A percentile compares a stretch with the other conserved stretches of the same genome.
These are phyloP conservation scores for Aegilops speltoides DNA, from an alignment of 176 grass and related monocot genomes.

Conservation along the genomic window DNA sequence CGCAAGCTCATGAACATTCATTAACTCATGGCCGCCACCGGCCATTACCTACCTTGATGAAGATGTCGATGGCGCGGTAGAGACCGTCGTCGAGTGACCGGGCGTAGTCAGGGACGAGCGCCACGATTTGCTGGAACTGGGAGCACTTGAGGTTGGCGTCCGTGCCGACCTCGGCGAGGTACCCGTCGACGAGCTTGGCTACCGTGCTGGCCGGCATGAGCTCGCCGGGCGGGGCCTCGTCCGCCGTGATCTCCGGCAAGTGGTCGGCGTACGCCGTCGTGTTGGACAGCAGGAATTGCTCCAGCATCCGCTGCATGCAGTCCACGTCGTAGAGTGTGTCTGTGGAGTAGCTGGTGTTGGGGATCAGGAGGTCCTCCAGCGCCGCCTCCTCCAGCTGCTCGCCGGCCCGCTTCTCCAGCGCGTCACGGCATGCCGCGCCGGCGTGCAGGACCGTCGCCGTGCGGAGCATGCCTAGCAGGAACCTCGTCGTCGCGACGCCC, in stretches of 20 bases:
- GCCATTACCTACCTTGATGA: conserved; percentile 61
- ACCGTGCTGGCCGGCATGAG: conserved; percentile 59
- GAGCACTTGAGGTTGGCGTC: conserved; percentile 62
- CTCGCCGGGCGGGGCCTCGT: conserved; percentile 46
- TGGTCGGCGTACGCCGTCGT: conserved; percentile 21
- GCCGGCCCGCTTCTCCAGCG: conserved; percentile 56
- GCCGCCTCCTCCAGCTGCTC: conserved; percentile 66
- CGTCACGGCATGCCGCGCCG: conserved; percentile 54
- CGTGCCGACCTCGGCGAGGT: conserved; percentile 75
- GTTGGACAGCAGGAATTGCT: conserved; percentile 55
- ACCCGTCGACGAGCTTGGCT: conserved; percentile 71
- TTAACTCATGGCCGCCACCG: neutral
- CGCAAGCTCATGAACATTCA: neutral
- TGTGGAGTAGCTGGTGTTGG: conserved; percentile 45
- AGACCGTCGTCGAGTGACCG: conserved; percentile 68
- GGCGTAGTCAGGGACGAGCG: conserved; percentile 66
- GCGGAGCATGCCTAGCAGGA: conserved; percentile 62
- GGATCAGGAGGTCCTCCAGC: conserved; percentile 73
- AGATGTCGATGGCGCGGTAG: conserved; percentile 89
- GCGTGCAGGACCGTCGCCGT: conserved; percentile 66
- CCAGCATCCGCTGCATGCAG: conserved; percentile 75
- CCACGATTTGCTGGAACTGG: conserved; percentile 72
- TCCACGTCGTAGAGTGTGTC: conserved; percentile 89
- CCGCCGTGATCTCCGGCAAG: conserved; percentile 55
- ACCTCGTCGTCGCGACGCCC: conserved; percentile 46